These are phyloP conservation scores for Onygena corvina DNA, from an alignment of 2,329 filamentous ascomycete genomes.

Conservation along the genomic window DNA sequence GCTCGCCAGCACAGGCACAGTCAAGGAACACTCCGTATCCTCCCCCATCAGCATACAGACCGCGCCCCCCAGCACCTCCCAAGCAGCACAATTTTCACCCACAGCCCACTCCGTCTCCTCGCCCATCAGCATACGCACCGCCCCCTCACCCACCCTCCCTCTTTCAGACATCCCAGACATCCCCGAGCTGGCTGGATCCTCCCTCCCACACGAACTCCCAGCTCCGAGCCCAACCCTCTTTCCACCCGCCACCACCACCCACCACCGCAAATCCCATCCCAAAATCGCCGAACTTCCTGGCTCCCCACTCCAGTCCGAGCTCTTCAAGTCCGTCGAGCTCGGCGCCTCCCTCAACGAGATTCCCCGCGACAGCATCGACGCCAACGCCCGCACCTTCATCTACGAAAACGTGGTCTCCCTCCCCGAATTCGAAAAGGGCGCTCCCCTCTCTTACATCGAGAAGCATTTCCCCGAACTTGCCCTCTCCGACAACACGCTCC, in stretches of 20 bases:
- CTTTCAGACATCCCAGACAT: background rate
- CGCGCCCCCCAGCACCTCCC: too few relatives aligned
- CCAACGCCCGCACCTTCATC: background rate
- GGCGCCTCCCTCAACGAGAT: background rate
- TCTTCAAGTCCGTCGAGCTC: background rate
- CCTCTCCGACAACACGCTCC: conserved; percentile 1
- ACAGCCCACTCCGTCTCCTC: too few relatives aligned
- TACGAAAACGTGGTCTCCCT: background rate
- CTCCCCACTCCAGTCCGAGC: background rate
- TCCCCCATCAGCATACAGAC: background rate
- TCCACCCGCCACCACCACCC: too few relatives aligned
- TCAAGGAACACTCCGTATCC: too few relatives aligned
- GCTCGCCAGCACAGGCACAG: background rate
- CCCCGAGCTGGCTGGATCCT: background rate
- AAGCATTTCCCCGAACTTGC: background rate
- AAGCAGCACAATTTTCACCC: too few relatives aligned
- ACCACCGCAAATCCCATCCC: too few relatives aligned
- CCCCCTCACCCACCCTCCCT: too few relatives aligned
- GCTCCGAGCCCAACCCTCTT: too few relatives aligned
- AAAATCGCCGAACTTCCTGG: background rate
- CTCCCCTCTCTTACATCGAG: conserved; percentile 2
- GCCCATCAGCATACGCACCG: background rate
- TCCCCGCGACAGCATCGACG: background rate
- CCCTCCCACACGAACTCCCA: background rate
- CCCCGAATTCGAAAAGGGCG: background rate